Evolutionary conservation across 306 rosid genomes (phyloP), one percentile per base, ranked within the genome.

Genomic region (Pueraria montana): DNA sequence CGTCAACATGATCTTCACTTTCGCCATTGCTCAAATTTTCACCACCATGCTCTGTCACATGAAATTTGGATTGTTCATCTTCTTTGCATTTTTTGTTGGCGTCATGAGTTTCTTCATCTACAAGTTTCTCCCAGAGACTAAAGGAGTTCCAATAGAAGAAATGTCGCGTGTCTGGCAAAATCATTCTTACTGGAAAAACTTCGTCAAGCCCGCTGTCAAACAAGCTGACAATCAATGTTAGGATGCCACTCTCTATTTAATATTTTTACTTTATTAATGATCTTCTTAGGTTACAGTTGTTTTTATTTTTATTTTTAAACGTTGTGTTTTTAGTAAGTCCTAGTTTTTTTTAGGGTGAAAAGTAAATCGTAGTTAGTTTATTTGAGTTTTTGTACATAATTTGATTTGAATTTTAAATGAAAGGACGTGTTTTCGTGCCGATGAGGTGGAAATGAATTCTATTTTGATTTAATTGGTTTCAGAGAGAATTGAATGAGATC

Each of bases 1-100:
- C 0, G 84, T 81, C 3, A 87, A 91, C 84, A 91, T 91, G 95
- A 78, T 89, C 27, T 91, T 80, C 85, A 88, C 91, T 8, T 89
- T 88, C 20, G 58, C 53, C 4, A 63, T 89, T 21, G 91, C 91
- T 0, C 93, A 89, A 58, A 4, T 89, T 14, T 89, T 91, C 86
- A 86, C 91, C 0, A 0, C 71, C 0, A 85, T 89, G 95, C 84
- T 89, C 1, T 91, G 92, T 65, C 86, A 86, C 26, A 49, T 89
- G 87, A 91, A 82, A 76, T 89, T 85, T 16, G 89, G 89, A 0
- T 17, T 89, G 59, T 89, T 91, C 77, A 30, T 89, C 52, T 85
- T 91, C 82, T 89, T 89, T 9, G 89, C 91, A 0, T 27, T 52
- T 46, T 88, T 82, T n/a, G 86, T 88, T 13, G 0, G 68, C 0